phyloP scores from a whole-genome alignment of 1,284 basidiomycete genomes.

The Golubevia pallescens region DNA sequence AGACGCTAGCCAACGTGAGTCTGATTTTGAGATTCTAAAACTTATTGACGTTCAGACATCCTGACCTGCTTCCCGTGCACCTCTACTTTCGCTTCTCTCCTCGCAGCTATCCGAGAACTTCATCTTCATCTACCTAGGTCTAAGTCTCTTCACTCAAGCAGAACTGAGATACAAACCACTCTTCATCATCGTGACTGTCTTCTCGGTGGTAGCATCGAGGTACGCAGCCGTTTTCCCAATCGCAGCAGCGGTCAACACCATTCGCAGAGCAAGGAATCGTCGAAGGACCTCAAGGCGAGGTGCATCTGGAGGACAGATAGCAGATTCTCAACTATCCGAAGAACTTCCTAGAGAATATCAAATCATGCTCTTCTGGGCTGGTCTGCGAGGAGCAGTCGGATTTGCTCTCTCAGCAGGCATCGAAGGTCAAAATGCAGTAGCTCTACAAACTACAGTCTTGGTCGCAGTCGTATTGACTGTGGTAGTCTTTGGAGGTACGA shows the following conservation, averaged over 20 bases:
- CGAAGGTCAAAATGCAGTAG: slow-evolving; percentile 86
- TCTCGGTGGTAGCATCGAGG: slow-evolving; percentile 90
- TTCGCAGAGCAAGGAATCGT: slow-evolving; percentile 82
- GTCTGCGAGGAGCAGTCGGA: slow-evolving; percentile 91
- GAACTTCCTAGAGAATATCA: slow-evolving; percentile 58
- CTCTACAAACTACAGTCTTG: slow-evolving; percentile 89
- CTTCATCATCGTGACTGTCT: slow-evolving; percentile 73
- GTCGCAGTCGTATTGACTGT: slow-evolving; percentile 96
- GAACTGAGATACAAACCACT: slow-evolving; percentile 90
- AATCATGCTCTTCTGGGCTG: slow-evolving; percentile 90
- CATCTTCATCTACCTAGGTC: slow-evolving; percentile 98
- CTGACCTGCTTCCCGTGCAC: too few relatives aligned
- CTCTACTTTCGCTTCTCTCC: background rate
- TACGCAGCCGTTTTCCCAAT: slow-evolving; percentile 96
- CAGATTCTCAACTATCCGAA: slow-evolving; percentile 20
- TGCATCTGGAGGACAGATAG: slow-evolving; percentile 25
- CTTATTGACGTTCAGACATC: background rate
- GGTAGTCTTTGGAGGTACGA: slow-evolving; percentile 93
- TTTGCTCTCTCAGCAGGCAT: slow-evolving; percentile 96
- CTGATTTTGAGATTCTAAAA: background rate
- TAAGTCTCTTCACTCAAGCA: slow-evolving; percentile 90
- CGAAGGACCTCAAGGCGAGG: slow-evolving; percentile 27
- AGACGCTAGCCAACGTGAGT: slow-evolving; percentile 51
- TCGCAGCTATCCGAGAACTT: slow-evolving; percentile 95
- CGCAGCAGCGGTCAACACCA: slow-evolving; percentile 90